phyloP scores from a whole-genome alignment of 768 basidiomycete species.

The Psilocybe subaeruginosa region DNA sequence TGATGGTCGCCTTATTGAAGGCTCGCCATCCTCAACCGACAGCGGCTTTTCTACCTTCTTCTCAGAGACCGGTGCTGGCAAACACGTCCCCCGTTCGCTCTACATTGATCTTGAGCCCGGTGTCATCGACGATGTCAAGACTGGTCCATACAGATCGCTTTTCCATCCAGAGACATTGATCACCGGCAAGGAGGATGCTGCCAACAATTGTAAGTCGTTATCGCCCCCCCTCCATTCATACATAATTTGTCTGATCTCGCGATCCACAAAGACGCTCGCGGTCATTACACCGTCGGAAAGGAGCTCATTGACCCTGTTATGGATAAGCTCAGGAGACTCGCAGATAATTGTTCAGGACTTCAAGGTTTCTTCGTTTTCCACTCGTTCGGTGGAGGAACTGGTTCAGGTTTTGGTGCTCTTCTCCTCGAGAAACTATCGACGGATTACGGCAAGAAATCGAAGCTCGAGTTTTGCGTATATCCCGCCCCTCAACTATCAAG shows the following conservation, averaged over 20 bases:
- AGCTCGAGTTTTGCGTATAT: slow-evolving; percentile 97
- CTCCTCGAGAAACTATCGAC: slow-evolving; percentile 94
- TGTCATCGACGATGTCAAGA: slow-evolving; percentile 94
- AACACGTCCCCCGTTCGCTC: slow-evolving; percentile 95
- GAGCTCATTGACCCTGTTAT: slow-evolving; percentile 96
- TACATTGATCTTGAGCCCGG: slow-evolving; percentile 97
- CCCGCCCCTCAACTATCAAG: slow-evolving; percentile 91
- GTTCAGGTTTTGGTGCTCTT: slow-evolving; percentile 97
- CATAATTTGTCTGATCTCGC: slow-evolving; percentile 17
- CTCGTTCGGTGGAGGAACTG: slow-evolving; percentile 99
- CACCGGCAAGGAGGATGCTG: slow-evolving; percentile 98
- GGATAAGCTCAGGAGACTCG: slow-evolving; percentile 92
- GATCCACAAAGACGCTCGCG: slow-evolving; percentile 78
- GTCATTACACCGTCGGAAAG: slow-evolving; percentile 98
- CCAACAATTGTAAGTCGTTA: slow-evolving; percentile 89
- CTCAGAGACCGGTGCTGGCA: slow-evolving; percentile 91
- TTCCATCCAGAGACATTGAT: slow-evolving; percentile 99
- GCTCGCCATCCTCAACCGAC: slow-evolving; percentile 70
- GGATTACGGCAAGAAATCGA: slow-evolving; percentile 99
- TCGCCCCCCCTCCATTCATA: slow-evolving; percentile 7
- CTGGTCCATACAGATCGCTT: slow-evolving; percentile 87
- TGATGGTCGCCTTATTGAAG: slow-evolving; percentile 84
- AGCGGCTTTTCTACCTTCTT: slow-evolving; percentile 98
- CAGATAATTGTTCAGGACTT: slow-evolving; percentile 95
- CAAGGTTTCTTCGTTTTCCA: slow-evolving; percentile 99